Evolutionary conservation across 345 rosid species (phyloP).

Genomic region (Lumnitzera littorea): DNA sequence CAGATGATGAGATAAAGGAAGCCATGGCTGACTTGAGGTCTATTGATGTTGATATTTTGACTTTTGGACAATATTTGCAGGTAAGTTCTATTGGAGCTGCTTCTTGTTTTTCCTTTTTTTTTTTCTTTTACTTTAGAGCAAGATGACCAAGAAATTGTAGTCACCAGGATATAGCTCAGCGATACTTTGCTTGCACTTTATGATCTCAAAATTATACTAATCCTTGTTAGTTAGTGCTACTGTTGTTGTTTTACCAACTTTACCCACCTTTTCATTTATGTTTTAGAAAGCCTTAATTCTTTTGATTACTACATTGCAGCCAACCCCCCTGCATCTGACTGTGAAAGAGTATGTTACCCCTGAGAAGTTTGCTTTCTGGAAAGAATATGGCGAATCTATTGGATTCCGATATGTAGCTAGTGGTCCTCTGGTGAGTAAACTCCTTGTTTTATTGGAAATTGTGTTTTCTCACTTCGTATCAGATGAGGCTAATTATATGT

Average conservation of each 20-base stretch:
- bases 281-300: no score
- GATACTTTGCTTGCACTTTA: no score
- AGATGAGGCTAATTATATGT: background rate
- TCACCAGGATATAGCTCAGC: no score
- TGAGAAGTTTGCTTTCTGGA: slow-evolving; percentile 91
- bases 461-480: background rate
- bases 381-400: slow-evolving; percentile 86
- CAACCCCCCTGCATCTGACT: slow-evolving; percentile 88
- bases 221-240: no score
- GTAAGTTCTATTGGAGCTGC: slow-evolving; percentile 22
- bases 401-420: slow-evolving; percentile 97
- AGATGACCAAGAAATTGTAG: no score
- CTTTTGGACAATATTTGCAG: slow-evolving; percentile 97
- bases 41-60: slow-evolving; percentile 81
- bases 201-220: no score
- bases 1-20: slow-evolving; percentile 80
- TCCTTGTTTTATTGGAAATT: background rate
- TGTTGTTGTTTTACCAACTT: no score
- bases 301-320: slow-evolving; percentile 38
- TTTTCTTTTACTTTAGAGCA: background rate
- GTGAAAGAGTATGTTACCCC: slow-evolving; percentile 95
- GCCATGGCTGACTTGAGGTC: slow-evolving; percentile 89
- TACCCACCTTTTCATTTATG: no score
- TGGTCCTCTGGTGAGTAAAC: slow-evolving; percentile 77
- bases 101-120: background rate